These are phyloP conservation scores for Rhodotorula sp. DNA, from an alignment of 1,284 basidiomycete genomes.

Conservation along the genomic window DNA sequence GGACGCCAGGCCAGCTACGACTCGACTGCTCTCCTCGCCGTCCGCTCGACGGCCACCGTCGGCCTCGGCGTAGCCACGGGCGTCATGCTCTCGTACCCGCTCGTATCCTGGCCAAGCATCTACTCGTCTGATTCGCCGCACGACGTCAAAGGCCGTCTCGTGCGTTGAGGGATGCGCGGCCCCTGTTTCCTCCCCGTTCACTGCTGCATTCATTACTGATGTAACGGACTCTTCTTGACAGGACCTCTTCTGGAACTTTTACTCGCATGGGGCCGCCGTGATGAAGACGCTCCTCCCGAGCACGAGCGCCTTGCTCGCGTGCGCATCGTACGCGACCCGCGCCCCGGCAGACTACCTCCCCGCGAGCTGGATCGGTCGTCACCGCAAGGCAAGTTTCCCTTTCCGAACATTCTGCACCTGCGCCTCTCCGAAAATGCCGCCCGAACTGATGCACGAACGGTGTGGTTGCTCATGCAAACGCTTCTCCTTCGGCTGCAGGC, in stretches of 20 bases:
- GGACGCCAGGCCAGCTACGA: conserved; percentile 1
- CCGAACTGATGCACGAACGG: not conserved
- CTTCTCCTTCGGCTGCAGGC: not conserved
- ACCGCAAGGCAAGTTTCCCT: conserved; percentile 7
- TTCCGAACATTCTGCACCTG: not conserved
- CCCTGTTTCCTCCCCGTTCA: no score
- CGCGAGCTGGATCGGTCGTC: not conserved
- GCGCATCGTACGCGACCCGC: not conserved
- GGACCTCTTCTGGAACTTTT: conserved; percentile 2
- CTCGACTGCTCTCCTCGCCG: not conserved
- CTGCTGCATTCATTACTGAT: no score
- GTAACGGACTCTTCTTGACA: no score
- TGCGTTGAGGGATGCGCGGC: no score
- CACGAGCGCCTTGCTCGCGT: conserved; percentile 1
- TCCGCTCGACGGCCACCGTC: not conserved
- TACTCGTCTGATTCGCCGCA: not conserved
- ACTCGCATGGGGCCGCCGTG: conserved; percentile 1
- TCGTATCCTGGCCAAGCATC: not conserved
- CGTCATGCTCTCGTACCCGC: not conserved
- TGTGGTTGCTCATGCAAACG: no score
- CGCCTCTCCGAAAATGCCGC: no score
- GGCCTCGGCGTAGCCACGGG: not conserved
- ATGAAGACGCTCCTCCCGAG: not conserved
- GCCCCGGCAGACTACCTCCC: conserved; percentile 7
- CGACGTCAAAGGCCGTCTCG: not conserved